Conservation (phyloP, 371 early-diverging fungal species). For the Mortierella sp. region DNA sequence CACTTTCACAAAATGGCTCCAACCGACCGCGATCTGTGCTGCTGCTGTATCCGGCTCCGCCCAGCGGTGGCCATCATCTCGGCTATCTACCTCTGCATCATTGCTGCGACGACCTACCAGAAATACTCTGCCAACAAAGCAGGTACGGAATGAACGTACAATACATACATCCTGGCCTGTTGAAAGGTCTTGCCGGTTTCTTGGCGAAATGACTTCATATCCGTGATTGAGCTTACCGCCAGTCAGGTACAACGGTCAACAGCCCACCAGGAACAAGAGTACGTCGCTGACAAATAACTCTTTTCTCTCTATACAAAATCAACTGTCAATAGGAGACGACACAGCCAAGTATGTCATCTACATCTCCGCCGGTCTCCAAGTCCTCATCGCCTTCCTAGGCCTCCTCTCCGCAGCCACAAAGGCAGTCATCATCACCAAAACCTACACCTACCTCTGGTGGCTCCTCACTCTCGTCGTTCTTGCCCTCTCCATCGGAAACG, state of each 20-base stretch:
- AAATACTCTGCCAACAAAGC: conserved; percentile 43
- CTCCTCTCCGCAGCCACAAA: conserved; percentile 40
- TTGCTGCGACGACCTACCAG: conserved; percentile 41
- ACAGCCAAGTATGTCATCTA: conserved; percentile 40
- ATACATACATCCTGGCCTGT: background rate
- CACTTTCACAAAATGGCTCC: conserved; percentile 1
- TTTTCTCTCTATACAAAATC: background rate
- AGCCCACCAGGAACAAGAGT: too few species aligned
- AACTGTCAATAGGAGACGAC: conserved; percentile 16
- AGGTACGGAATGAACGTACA: conserved; percentile 10
- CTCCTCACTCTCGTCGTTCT: conserved; percentile 32
- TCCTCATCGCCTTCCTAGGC: conserved; percentile 40
- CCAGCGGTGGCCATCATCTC: conserved; percentile 32
- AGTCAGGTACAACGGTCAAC: too few species aligned
- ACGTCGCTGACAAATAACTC: background rate
- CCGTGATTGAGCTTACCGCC: too few species aligned
- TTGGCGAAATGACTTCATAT: background rate
- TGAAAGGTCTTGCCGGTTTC: background rate
- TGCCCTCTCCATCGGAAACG: conserved; percentile 39
- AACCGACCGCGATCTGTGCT: conserved; percentile 41
- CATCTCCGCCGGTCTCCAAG: conserved; percentile 35
- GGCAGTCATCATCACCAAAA: conserved; percentile 29
- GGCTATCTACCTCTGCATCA: conserved; percentile 25
- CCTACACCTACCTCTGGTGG: conserved; percentile 45
- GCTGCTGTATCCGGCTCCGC: conserved; percentile 46